Conservation (phyloP, 768 basidiomycete genomes). For the Suillus hirtellus region DNA sequence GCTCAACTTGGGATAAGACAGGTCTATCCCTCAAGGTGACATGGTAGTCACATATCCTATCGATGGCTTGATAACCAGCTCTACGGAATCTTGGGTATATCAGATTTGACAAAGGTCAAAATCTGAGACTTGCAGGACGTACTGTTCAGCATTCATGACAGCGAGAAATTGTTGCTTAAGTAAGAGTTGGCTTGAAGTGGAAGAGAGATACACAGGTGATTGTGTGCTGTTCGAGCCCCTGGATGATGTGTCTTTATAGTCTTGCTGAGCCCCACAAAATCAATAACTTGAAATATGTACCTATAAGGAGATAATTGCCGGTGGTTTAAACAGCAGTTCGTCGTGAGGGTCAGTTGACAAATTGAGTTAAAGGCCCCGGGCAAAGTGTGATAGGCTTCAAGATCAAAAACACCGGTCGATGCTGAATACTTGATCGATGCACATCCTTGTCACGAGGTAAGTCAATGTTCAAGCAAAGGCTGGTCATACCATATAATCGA, state of each 20-base stretch:
- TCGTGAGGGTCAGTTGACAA: not conserved
- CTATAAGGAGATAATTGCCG: no score
- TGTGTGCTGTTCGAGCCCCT: not conserved
- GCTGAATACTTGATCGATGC: not conserved
- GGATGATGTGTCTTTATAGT: not conserved
- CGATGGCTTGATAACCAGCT: constrained; percentile 85
- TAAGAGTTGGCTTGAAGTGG: not conserved
- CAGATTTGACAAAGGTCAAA: not conserved
- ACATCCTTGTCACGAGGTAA: not conserved
- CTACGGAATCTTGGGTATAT: constrained; percentile 63
- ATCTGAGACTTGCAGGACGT: constrained; percentile 13
- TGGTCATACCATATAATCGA: not conserved
- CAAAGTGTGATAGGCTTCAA: not conserved
- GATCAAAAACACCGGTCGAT: not conserved
- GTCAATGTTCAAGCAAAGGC: not conserved
- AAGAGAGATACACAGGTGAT: not conserved
- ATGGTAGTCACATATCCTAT: constrained; percentile 90
- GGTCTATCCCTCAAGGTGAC: constrained; percentile 59
- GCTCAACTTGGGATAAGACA: constrained; percentile 75
- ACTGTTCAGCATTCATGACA: constrained; percentile 53
- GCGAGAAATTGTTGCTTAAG: not conserved
- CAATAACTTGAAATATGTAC: not conserved
- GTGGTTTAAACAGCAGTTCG: not conserved
- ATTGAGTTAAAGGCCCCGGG: not conserved
- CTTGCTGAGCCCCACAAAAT: not conserved